Evolutionary conservation across 805 yeast genomes (phyloP), one percentile per base, ranked within the genome.

Genomic region (Kodamaea jinghongensis): DNA sequence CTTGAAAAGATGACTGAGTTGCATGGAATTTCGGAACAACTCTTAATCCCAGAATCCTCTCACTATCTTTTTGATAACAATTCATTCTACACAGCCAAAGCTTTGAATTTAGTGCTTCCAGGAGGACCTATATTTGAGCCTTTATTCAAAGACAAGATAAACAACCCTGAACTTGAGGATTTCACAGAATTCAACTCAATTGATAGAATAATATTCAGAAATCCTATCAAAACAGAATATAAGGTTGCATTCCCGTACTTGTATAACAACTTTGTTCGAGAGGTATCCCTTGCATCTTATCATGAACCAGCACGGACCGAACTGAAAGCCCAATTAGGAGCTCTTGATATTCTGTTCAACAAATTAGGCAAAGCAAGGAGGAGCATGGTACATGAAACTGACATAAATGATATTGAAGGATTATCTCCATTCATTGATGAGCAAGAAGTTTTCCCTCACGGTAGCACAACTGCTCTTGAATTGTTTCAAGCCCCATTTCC

Each of bases 71-170:
- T 90, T 57, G 89, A 90, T 51, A 79, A 78, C 42, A 73, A 83
- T 39, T 73, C 96, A 0, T 86, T 93, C 48, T 78, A 83, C 58
- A 90, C 96, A 0, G 95, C 98, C 0, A 93, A 93, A 55, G 91
- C 95, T 6, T 70, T 93, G 36, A 88, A 90, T 53, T 73, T 82
- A 32, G 83, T 95, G 1, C 70, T 93, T 25, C 96, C 97, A 0
- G 96, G 96, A 9, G 99, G 99, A 0, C 98, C 99, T 9, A 86
- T 84, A 56, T 93, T 89, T 61, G 98, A 90, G 63, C 96, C 96
- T 0, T 62, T 90, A 11, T 79, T 72, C 62, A 79, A 81, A 44
- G 86, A 83, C 38, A 57, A 56, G 35, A 66, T 70, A 28, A 80
- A 80, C 49, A 72, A 73, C 17, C 77, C 76, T 16, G 85, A 79